Evolutionary conservation across 2,329 filamentous ascomycete genomes (phyloP), one percentile per base, ranked within the genome.

Genomic region (Colletotrichum truncatum): DNA sequence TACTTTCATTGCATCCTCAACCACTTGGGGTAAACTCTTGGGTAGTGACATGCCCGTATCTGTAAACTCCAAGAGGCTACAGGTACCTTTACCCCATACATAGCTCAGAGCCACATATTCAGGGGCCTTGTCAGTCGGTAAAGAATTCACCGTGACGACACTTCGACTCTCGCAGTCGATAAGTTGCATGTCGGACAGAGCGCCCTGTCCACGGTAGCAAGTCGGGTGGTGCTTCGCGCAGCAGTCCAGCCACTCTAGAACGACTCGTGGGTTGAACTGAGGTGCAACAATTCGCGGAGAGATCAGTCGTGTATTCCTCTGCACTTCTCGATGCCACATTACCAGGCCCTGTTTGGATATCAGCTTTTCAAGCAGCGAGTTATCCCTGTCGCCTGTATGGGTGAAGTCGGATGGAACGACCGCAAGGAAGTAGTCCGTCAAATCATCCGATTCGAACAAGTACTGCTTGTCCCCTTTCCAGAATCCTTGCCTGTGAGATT

Each of bases 1-100:
- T 30, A 70, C 64, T 23, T 57, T 58, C 3, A 73, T 59, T 3
- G 68, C 69, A 43, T 73, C 71, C 36, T 48, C 36, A 7, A 60
- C 25, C 4, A 60, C 54, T 8, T 28, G 32, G n/a, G 54, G 30
- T 21, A 41, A 21, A n/a, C 26, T 48, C 14, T 21, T 36, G 30
- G 28, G 43, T 30, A 46, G 18, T 16, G 43, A 38, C 14, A 25
- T 36, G 21, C 43, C 54, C 14, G 41, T 38, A 14, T 38, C 54
- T 11, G 39, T 39, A 23, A 26, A 30, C 14, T 57, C 54, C 10
- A 48, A 16, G 12, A 57, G 43, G 30, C n/a, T 48, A 38, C 30
- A 48, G 26, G 16, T 59, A 38, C 36, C 45, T 6, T 52, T 60
- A 0, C 56, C 56, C 56, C 56, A 60, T 3, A 60, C 56, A 38